Conservation (phyloP, 257 asterid genomes). For the Plantago major region DNA sequence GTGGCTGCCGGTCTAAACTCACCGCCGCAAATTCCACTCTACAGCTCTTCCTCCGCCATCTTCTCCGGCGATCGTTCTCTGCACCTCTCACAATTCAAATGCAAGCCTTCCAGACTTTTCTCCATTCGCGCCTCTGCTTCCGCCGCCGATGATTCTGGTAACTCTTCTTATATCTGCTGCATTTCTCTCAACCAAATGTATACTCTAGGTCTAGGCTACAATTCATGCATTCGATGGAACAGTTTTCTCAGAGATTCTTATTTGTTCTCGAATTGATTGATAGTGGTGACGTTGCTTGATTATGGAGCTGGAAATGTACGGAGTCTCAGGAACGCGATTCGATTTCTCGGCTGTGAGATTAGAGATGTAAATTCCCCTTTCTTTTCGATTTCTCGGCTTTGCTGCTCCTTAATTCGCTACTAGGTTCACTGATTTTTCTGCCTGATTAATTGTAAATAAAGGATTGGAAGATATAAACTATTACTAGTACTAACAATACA, state of each 20-base stretch:
- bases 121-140: constrained; percentile 49
- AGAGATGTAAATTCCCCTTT: constrained; percentile 49
- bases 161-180: background rate
- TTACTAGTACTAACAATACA: no score
- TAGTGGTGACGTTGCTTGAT: constrained; percentile 93
- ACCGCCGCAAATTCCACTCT: constrained; percentile 2
- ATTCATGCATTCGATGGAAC: background rate
- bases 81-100: constrained; percentile 32
- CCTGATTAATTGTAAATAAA: no score
- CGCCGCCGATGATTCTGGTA: constrained; percentile 52
- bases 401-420: no score
- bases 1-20: no score
- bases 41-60: constrained; percentile 27
- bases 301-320: constrained; percentile 99
- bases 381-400: background rate
- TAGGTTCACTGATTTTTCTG: no score
- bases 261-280: constrained; percentile 1
- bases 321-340: constrained; percentile 84
- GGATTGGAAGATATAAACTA: no score
- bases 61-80: constrained; percentile 25
- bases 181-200: no score
- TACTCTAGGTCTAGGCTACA: background rate
- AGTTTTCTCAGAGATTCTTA: background rate
- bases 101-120: constrained; percentile 36
- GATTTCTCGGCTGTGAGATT: constrained; percentile 64